phyloP scores from a whole-genome alignment of 306 rosid genomes.

The Aeschynomene evenia region DNA sequence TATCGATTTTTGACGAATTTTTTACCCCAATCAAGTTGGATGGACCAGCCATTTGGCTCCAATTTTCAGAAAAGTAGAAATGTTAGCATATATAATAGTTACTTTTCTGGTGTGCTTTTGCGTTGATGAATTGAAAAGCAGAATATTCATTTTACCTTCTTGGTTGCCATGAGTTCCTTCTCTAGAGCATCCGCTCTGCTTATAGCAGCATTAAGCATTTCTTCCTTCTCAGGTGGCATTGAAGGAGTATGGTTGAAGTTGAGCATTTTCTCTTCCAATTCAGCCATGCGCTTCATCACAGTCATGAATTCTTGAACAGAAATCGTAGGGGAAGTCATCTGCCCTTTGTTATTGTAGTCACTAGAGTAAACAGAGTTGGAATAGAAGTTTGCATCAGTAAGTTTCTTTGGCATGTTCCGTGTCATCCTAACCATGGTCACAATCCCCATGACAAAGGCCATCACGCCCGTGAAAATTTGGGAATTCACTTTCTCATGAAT shows the following conservation, averaged over 20 bases:
- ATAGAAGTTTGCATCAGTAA: conserved; percentile 74
- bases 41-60: too few species aligned
- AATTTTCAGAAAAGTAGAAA: too few species aligned
- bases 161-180: conserved; percentile 66
- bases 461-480: conserved; percentile 56
- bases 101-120: neutral
- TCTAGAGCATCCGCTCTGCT: conserved; percentile 61
- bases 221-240: conserved; percentile 80
- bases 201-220: conserved; percentile 56
- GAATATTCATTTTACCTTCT: conserved; percentile 49
- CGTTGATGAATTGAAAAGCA: neutral
- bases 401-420: conserved; percentile 72
- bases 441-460: conserved; percentile 82
- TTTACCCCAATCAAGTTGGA: too few species aligned
- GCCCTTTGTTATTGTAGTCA: conserved; percentile 24
- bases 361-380: conserved; percentile 44
- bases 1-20: too few species aligned
- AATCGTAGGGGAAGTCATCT: conserved; percentile 44
- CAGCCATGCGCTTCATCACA: conserved; percentile 84
- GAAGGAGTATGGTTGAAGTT: conserved; percentile 41
- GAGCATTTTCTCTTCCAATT: conserved; percentile 70
- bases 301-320: conserved; percentile 55
- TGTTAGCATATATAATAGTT: neutral
- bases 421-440: conserved; percentile 73
- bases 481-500: conserved; percentile 52